Evolutionary conservation across 2,329 filamentous ascomycete species (phyloP).

Genomic region (Neonectria coccinea): DNA sequence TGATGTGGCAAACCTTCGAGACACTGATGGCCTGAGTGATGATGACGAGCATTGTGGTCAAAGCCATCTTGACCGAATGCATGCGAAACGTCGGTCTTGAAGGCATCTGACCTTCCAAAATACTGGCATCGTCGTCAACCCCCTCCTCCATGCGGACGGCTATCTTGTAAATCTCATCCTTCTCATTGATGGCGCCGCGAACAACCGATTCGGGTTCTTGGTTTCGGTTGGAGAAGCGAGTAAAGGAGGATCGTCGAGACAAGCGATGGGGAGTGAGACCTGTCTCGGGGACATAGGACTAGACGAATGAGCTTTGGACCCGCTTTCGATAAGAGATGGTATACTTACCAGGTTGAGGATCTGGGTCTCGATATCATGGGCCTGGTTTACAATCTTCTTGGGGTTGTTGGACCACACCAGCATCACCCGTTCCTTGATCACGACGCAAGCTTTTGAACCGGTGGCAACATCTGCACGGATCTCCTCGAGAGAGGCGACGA

Average conservation of each 20-base stretch:
- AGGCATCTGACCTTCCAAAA: slow-evolving; percentile 37
- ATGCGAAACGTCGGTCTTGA: slow-evolving; percentile 37
- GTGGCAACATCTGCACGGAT: slow-evolving; percentile 33
- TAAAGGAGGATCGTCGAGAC: neutral
- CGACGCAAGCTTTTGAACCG: slow-evolving; percentile 38
- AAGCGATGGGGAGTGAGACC: neutral
- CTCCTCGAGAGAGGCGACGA: slow-evolving; percentile 35
- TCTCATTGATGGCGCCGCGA: slow-evolving; percentile 44
- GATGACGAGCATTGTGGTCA: slow-evolving; percentile 45
- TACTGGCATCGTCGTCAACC: slow-evolving; percentile 34
- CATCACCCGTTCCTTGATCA: slow-evolving; percentile 38
- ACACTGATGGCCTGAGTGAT: slow-evolving; percentile 43
- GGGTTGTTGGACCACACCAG: slow-evolving; percentile 43
- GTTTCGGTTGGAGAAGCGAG: neutral
- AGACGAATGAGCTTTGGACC: neutral
- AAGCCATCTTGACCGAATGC: slow-evolving; percentile 40
- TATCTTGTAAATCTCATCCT: slow-evolving; percentile 39
- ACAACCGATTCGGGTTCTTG: slow-evolving; percentile 27
- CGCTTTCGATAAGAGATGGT: neutral
- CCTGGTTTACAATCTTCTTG: slow-evolving; percentile 38
- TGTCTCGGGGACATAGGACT: neutral
- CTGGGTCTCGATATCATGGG: slow-evolving; percentile 44
- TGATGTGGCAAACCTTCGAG: slow-evolving; percentile 33
- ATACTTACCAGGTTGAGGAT: slow-evolving; percentile 42
- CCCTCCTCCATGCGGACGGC: slow-evolving; percentile 44